Conservation (phyloP, 257 asterid species). For the Penstemon newberryi region DNA sequence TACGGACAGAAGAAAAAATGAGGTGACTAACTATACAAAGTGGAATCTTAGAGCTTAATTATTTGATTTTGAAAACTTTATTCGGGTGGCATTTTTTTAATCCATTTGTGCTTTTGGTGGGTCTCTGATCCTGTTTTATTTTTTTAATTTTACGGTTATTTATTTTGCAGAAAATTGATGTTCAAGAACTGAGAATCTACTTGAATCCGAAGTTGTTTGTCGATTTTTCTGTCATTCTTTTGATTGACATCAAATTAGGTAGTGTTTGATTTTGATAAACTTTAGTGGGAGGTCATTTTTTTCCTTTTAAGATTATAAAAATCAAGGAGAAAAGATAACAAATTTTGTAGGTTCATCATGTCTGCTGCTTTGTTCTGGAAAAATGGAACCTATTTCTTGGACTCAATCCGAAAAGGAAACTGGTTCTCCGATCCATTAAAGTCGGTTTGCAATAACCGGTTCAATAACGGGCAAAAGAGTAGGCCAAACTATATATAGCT, state of each 20-base stretch:
- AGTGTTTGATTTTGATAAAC: slow-evolving; percentile 29
- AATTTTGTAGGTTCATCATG: slow-evolving; percentile 60
- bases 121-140: slow-evolving; percentile 20
- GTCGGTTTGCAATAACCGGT: slow-evolving; percentile 38
- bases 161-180: slow-evolving; percentile 49
- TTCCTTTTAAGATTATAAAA: too few relatives aligned
- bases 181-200: slow-evolving; percentile 32
- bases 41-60: slow-evolving; percentile 15
- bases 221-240: slow-evolving; percentile 27
- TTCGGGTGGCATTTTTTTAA: slow-evolving; percentile 18
- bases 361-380: slow-evolving; percentile 60
- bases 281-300: slow-evolving; percentile 30
- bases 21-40: slow-evolving; percentile 47
- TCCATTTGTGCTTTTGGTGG: slow-evolving; percentile 24
- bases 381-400: slow-evolving; percentile 53
- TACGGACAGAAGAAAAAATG: slow-evolving; percentile 33
- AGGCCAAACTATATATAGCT: slow-evolving; percentile 39
- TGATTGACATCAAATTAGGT: slow-evolving; percentile 29
- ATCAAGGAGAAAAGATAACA: slow-evolving; percentile 26
- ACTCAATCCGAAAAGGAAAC: slow-evolving; percentile 52
- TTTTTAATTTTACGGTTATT: slow-evolving; percentile 28
- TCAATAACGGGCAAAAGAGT: slow-evolving; percentile 42
- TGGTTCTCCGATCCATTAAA: slow-evolving; percentile 42
- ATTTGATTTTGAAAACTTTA: slow-evolving; percentile 31
- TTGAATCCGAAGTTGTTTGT: slow-evolving; percentile 22